phyloP scores from a whole-genome alignment of 2,329 filamentous ascomycete genomes.

The Aspergillus clavatus region DNA sequence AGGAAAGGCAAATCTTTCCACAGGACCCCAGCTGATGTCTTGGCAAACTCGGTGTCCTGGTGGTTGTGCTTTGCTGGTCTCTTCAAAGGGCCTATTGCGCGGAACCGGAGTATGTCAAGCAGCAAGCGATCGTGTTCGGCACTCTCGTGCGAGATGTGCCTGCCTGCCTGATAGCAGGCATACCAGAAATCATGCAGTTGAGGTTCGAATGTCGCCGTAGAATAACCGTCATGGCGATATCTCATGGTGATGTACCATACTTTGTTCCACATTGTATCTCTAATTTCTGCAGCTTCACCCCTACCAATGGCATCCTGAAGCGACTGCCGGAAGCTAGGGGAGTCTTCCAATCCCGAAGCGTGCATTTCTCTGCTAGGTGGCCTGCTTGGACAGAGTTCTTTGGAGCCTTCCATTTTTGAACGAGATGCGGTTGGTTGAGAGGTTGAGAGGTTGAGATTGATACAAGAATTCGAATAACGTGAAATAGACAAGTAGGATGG shows the following conservation, averaged over 20 bases:
- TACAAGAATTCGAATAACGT: neutral
- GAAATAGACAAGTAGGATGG: neutral
- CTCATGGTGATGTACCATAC: neutral
- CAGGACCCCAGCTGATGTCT: neutral
- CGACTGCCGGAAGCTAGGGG: neutral
- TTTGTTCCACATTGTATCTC: neutral
- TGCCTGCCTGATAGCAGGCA: neutral
- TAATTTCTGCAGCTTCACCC: neutral
- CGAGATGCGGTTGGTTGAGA: neutral
- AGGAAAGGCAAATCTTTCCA: neutral
- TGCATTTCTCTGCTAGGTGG: neutral
- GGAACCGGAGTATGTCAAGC: neutral
- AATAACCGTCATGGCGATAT: neutral
- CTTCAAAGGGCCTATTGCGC: neutral
- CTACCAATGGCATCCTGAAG: neutral
- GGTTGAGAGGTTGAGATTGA: neutral
- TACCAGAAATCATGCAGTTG: neutral
- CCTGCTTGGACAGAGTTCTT: neutral
- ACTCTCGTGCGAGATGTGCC: neutral
- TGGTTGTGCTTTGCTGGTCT: neutral
- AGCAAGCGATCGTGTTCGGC: neutral
- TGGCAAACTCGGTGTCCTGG: neutral
- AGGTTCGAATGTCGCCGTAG: neutral
- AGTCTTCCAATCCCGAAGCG: neutral
- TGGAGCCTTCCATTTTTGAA: neutral